Evolutionary conservation across 192 early-diverging fungal species (phyloP), one percentile per base, ranked within the genome.

Genomic region (Coemansia aciculifera): DNA sequence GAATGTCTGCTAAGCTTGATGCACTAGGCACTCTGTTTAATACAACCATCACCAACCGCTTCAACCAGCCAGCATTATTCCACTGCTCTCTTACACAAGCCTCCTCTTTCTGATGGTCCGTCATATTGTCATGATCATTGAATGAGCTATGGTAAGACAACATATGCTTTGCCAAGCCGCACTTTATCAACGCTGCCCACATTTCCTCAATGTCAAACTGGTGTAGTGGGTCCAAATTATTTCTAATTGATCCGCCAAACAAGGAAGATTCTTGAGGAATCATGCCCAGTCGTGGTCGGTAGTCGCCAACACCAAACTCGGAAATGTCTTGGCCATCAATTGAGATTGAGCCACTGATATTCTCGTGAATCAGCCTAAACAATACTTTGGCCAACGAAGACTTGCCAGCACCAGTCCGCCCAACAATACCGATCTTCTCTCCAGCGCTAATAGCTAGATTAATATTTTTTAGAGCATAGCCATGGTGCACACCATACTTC

Each of bases 281-380:
- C 48, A 68, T 68, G 17, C 66, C 76, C 2, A 78, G 36, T 19
- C 64, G 44, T 31, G 76, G 37, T 12, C 96, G 83, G 31, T 96
- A 72, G 23, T 72, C 70, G 1, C 84, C 80, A n/a, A 94, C 81
- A 4, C 89, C 90, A 42, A 96, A 80, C 27, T 85, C 85, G 32
- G 78, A 82, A 23, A 91, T 86, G 65, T 94, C 91, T n/a, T 93
- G 51, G 9, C 88, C 89, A 70, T 97, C 94, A 59, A 97, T 91
- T 27, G 81, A 64, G 42, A 95, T 92, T 1, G 77, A 70, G 1
- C 79, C 79, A 0, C 31, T 52, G 1, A 74, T 64, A 1, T 85
- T 87, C 43, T 89, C 86, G 15, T 87, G 83, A 61, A 90, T 77
- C 37, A 90, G 79, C 13, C 85, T 84, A 67, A 90, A 89, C 37